A percentile compares a stretch with the other conserved stretches of the same genome.
phyloP scores from a whole-genome alignment of 106 monocot genomes.

The Platanthera zijinensis region DNA sequence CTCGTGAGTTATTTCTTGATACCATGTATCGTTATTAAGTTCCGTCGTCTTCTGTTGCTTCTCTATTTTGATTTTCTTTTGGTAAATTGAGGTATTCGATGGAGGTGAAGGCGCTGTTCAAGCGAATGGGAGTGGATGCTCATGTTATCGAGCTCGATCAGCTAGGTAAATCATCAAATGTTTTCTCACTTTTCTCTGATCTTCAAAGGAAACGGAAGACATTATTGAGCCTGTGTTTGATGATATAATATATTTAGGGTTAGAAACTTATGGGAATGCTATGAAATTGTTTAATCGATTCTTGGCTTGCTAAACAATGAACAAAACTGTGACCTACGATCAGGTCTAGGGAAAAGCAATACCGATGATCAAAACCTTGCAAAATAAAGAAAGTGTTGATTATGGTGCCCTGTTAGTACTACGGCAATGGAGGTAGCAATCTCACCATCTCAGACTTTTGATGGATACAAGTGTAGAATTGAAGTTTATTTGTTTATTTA shows the following conservation, averaged over 20 bases:
- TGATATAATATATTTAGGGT: too few relatives aligned
- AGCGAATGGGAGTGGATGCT: constrained; percentile 73
- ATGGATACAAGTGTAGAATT: neutral
- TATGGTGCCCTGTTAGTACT: neutral
- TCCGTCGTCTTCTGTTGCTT: neutral
- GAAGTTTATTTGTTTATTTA: neutral
- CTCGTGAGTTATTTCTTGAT: constrained; percentile 52
- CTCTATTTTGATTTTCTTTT: neutral
- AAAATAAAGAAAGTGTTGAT: too few relatives aligned
- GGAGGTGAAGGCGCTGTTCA: constrained; percentile 91
- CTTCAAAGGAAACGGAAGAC: too few relatives aligned
- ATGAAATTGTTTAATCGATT: too few relatives aligned
- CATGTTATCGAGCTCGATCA: constrained; percentile 84
- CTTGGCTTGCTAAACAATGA: too few relatives aligned
- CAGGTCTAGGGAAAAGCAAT: neutral
- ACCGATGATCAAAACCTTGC: too few relatives aligned
- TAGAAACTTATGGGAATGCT: too few relatives aligned
- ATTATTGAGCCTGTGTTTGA: too few relatives aligned
- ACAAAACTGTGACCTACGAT: neutral
- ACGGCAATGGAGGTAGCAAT: neutral
- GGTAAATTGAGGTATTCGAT: constrained; percentile 55
- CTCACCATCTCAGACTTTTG: neutral
- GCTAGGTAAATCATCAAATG: constrained; percentile 37
- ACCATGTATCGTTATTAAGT: neutral
- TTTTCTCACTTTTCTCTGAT: neutral